These are phyloP conservation scores for Zasmidium citrigriseum DNA, from an alignment of 2,329 filamentous ascomycete species.

Conservation along the genomic window DNA sequence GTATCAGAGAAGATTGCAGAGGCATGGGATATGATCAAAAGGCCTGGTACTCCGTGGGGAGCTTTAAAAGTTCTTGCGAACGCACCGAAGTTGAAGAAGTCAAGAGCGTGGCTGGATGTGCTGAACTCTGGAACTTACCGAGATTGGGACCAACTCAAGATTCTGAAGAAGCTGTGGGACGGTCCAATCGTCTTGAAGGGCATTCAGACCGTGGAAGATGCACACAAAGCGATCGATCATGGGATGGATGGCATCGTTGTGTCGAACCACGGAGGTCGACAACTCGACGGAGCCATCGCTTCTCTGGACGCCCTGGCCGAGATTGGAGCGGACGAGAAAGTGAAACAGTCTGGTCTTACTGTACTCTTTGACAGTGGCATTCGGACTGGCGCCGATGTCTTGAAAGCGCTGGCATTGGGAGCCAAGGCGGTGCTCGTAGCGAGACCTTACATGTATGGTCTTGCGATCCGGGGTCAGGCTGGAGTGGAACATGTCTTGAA, in stretches of 20 bases:
- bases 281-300: constrained; percentile 54
- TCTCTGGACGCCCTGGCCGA: constrained; percentile 59
- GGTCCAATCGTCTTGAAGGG: constrained; percentile 67
- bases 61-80: constrained; percentile 37
- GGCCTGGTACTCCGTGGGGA: constrained; percentile 37
- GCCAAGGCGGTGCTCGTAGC: constrained; percentile 61
- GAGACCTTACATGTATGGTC: constrained; percentile 60
- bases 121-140: constrained; percentile 36
- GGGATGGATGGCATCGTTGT: constrained; percentile 56
- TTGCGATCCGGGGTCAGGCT: constrained; percentile 57
- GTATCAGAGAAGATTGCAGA: constrained; percentile 37
- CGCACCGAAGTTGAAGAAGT: constrained; percentile 37
- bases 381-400: constrained; percentile 51
- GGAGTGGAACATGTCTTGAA: constrained; percentile 49
- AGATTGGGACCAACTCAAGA: constrained; percentile 62
- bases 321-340: constrained; percentile 62
- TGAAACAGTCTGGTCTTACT: constrained; percentile 38
- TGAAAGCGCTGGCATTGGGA: constrained; percentile 56
- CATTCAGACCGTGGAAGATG: constrained; percentile 55
- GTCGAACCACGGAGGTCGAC: constrained; percentile 56
- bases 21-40: constrained; percentile 39
- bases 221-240: constrained; percentile 45
- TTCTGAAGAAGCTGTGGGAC: constrained; percentile 63
- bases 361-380: constrained; percentile 56
- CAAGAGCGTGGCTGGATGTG: constrained; percentile 38